phyloP scores from a whole-genome alignment of 495 filamentous ascomycete species.

The Trichoderma virens region DNA sequence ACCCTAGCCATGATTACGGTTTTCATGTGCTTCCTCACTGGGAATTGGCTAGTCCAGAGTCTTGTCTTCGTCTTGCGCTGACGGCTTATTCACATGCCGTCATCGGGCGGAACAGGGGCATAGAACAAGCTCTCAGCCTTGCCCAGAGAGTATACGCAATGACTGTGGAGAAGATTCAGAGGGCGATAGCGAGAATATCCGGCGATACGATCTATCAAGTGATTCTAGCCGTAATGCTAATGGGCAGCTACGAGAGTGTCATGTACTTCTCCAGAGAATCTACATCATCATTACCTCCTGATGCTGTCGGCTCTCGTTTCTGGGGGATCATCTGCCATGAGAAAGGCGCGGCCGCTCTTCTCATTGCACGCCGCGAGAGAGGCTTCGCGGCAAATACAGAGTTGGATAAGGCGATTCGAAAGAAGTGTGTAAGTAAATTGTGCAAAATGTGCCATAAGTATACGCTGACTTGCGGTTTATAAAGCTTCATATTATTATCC shows the following conservation, averaged over 20 bases:
- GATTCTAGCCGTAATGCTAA: slow-evolving; percentile 24
- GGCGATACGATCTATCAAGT: slow-evolving; percentile 23
- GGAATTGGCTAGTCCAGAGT: slow-evolving; percentile 14
- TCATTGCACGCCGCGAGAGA: slow-evolving; percentile 19
- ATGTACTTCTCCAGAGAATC: slow-evolving; percentile 12
- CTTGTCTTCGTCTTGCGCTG: slow-evolving; percentile 23
- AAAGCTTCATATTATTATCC: not conserved
- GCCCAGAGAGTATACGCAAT: slow-evolving; percentile 17
- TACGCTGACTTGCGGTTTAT: not conserved
- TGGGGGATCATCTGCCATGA: slow-evolving; percentile 20
- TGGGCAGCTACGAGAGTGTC: slow-evolving; percentile 23
- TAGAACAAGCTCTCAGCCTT: slow-evolving; percentile 12
- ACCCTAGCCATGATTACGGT: slow-evolving; percentile 4
- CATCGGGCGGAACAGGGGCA: slow-evolving; percentile 18
- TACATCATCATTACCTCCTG: slow-evolving; percentile 1
- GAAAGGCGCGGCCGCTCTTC: slow-evolving; percentile 19
- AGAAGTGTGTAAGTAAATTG: slow-evolving; percentile 17
- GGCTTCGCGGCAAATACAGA: slow-evolving; percentile 16
- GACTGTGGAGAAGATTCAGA: slow-evolving; percentile 11
- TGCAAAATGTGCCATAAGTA: not conserved
- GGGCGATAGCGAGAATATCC: slow-evolving; percentile 12
- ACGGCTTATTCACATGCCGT: slow-evolving; percentile 24
- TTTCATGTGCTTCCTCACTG: slow-evolving; percentile 18
- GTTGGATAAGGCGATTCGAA: slow-evolving; percentile 22
- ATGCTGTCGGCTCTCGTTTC: slow-evolving; percentile 17